Percentiles rank a stretch among this genome's conserved stretches.
Conservation (phyloP, 2,329 filamentous ascomycete species). For the Pseudogymnoascus sp. region DNA sequence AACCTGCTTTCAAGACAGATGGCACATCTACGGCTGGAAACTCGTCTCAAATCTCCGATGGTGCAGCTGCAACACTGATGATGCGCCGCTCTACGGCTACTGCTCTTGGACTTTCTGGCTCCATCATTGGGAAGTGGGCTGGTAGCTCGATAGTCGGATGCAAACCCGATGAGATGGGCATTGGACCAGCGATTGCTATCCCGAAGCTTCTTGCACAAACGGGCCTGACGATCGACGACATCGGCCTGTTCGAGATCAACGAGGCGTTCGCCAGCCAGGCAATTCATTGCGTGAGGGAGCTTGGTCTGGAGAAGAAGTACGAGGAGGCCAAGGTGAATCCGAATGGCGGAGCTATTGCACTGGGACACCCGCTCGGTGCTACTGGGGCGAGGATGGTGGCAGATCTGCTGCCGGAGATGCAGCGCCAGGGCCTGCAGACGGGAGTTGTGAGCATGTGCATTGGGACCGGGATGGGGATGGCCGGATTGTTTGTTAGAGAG, state of each 20-base stretch:
- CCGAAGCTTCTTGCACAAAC: conserved; percentile 69
- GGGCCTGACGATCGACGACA: conserved; percentile 60
- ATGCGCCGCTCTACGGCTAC: conserved; percentile 78
- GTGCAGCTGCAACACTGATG: conserved; percentile 74
- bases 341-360: conserved; percentile 87
- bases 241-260: conserved; percentile 89
- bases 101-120: conserved; percentile 59
- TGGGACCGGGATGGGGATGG: conserved; percentile 75
- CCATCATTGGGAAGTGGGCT: conserved; percentile 78
- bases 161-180: conserved; percentile 85
- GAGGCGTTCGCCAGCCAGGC: conserved; percentile 68
- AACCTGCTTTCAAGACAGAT: conserved; percentile 73
- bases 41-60: conserved; percentile 78
- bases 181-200: conserved; percentile 81
- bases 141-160: conserved; percentile 71
- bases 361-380: conserved; percentile 85
- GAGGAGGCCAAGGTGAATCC: conserved; percentile 73
- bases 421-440: conserved; percentile 61
- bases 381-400: conserved; percentile 73
- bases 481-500: conserved; percentile 59
- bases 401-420: conserved; percentile 61
- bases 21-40: conserved; percentile 83
- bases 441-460: conserved; percentile 91
- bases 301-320: conserved; percentile 58
- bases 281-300: conserved; percentile 62